These are phyloP conservation scores for Hura crepitans DNA, from an alignment of 441 rosid species.

Conservation along the genomic window DNA sequence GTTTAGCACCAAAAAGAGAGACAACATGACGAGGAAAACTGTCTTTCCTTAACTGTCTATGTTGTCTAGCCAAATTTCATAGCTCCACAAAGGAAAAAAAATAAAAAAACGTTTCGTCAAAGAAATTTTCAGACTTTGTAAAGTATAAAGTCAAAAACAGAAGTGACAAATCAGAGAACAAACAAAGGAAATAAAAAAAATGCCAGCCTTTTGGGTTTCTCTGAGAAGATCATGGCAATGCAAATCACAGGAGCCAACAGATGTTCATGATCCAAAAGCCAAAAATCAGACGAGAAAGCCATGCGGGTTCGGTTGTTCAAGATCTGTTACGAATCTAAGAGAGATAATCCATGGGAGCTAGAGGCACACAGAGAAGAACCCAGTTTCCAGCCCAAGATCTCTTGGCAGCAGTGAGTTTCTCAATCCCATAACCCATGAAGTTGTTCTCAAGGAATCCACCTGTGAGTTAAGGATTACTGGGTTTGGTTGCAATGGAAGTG, in stretches of 20 bases:
- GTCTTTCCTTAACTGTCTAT: slow-evolving; percentile 11
- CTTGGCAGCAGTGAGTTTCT: slow-evolving; percentile 34
- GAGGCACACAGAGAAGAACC: slow-evolving; percentile 31
- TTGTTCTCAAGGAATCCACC: slow-evolving; percentile 27
- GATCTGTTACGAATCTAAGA: slow-evolving; percentile 41
- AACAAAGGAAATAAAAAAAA: slow-evolving; percentile 20
- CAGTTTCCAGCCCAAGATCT: slow-evolving; percentile 47
- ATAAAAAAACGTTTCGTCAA: not conserved
- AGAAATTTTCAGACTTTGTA: not conserved
- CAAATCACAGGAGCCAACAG: slow-evolving; percentile 40
- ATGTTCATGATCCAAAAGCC: slow-evolving; percentile 37
- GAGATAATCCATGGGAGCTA: slow-evolving; percentile 42
- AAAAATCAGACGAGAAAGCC: slow-evolving; percentile 29
- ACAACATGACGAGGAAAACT: slow-evolving; percentile 5
- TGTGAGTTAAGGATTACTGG: slow-evolving; percentile 36
- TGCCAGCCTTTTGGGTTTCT: slow-evolving; percentile 48
- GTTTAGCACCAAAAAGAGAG: slow-evolving; percentile 17
- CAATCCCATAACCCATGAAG: slow-evolving; percentile 35
- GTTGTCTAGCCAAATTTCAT: too few species aligned
- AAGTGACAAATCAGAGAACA: too few species aligned
- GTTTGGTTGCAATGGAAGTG: not conserved
- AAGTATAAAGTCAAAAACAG: not conserved
- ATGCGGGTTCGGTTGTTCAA: slow-evolving; percentile 35
- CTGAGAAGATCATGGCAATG: slow-evolving; percentile 50
- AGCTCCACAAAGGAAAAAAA: too few species aligned